phyloP scores from a whole-genome alignment of 306 rosid genomes.

The Quercus parvula region DNA sequence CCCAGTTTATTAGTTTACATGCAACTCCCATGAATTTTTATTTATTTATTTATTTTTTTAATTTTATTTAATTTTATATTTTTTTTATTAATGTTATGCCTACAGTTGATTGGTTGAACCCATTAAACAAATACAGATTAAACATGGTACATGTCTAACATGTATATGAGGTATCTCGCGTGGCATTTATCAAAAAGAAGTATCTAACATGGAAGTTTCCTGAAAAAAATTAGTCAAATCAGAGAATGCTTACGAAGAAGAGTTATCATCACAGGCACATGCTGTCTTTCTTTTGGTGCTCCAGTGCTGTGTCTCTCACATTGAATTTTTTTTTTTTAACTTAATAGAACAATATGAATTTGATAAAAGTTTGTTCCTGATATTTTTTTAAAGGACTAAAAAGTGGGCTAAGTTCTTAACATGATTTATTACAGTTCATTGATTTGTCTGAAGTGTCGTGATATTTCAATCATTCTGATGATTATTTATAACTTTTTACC shows the following conservation, averaged over 20 bases:
- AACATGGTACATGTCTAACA: not conserved
- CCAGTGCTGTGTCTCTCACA: not conserved
- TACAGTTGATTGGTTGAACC: not conserved
- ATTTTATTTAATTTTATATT: not conserved
- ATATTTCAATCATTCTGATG: not conserved
- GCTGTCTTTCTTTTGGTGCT: not conserved
- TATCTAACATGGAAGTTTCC: not conserved
- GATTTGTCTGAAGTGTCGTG: not conserved
- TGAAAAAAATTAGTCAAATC: not conserved
- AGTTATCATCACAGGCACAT: not conserved
- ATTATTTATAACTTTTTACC: conserved; percentile 9
- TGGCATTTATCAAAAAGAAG: not conserved
- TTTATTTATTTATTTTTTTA: not conserved
- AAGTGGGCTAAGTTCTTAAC: not conserved
- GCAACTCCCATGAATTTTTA: not conserved
- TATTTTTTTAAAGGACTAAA: not conserved
- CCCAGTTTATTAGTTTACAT: not conserved
- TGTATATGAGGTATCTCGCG: not conserved
- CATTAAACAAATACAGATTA: not conserved
- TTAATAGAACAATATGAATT: too few species aligned
- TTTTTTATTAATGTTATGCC: not conserved
- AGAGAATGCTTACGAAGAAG: not conserved
- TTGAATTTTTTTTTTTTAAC: not conserved
- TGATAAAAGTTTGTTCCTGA: too few species aligned
- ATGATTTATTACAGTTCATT: not conserved